These are phyloP conservation scores for Panaeolus cyanescens DNA, from an alignment of 768 basidiomycete species.

Conservation along the genomic window DNA sequence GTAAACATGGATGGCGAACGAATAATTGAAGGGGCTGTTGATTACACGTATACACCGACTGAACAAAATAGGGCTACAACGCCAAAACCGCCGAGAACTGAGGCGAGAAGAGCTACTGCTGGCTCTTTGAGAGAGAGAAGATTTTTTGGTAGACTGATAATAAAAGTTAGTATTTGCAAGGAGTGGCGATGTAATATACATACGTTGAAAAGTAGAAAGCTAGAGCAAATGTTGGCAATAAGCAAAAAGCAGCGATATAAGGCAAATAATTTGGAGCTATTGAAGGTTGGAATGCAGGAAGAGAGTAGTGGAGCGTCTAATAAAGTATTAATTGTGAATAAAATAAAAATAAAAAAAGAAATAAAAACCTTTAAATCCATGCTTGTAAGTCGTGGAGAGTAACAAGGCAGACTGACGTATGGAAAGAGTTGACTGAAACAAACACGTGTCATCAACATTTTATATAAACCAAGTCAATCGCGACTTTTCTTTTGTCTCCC, in stretches of 20 bases:
- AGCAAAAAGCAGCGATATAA: constrained; percentile 71
- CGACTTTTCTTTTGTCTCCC: constrained; percentile 24
- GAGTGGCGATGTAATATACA: constrained; percentile 26
- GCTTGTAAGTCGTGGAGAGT: constrained; percentile 25
- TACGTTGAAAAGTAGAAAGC: constrained; percentile 92
- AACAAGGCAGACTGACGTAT: constrained; percentile 42
- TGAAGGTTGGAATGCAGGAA: constrained; percentile 72
- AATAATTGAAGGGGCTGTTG: constrained; percentile 60
- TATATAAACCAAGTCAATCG: constrained; percentile 36
- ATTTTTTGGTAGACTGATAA: constrained; percentile 73
- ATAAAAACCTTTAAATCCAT: constrained; percentile 59
- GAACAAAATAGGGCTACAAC: constrained; percentile 88
- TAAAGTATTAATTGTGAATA: constrained; percentile 10
- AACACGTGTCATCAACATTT: constrained; percentile 65
- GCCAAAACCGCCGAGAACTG: constrained; percentile 83
- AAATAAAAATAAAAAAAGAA: background rate
- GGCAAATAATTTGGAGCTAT: constrained; percentile 72
- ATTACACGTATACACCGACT: constrained; percentile 78
- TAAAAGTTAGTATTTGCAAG: constrained; percentile 8
- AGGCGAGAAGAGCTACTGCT: constrained; percentile 70
- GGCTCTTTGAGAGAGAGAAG: constrained; percentile 64
- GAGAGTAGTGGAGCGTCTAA: constrained; percentile 61
- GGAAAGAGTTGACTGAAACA: constrained; percentile 34
- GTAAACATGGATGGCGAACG: constrained; percentile 81
- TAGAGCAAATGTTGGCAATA: constrained; percentile 77